These are phyloP conservation scores for Fusarium lyarnte DNA, from an alignment of 2,329 filamentous ascomycete genomes.

Conservation along the genomic window DNA sequence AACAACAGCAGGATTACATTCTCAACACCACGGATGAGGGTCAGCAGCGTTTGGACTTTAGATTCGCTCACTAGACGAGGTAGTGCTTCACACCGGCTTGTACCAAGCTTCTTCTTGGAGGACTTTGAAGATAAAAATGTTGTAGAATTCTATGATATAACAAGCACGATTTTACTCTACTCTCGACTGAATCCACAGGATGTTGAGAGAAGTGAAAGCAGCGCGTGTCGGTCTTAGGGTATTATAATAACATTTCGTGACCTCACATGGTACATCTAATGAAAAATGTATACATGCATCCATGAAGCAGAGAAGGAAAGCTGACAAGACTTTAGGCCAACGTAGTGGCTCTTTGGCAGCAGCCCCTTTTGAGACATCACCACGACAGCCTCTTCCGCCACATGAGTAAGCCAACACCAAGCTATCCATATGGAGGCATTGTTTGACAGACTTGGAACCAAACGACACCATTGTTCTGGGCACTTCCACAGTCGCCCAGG, in stretches of 20 bases:
- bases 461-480: background rate
- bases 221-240: too few species aligned
- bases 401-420: background rate
- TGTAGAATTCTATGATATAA: too few species aligned
- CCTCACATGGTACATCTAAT: too few species aligned
- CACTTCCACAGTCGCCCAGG: background rate
- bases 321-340: background rate
- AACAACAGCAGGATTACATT: constrained; percentile 60
- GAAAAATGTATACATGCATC: too few species aligned
- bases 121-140: too few species aligned
- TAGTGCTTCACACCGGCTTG: too few species aligned
- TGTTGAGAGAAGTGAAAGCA: too few species aligned
- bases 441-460: background rate
- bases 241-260: too few species aligned
- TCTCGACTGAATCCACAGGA: too few species aligned
- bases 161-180: too few species aligned
- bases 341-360: background rate
- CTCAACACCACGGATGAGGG: constrained; percentile 62
- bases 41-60: constrained; percentile 64
- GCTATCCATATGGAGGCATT: rapidly evolving
- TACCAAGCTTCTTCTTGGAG: too few species aligned
- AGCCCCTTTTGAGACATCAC: background rate
- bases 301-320: background rate
- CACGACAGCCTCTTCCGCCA: background rate
- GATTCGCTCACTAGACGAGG: constrained; percentile 56